Evolutionary conservation across 805 yeast genomes (phyloP), one percentile per base, ranked within the genome.

Genomic region (Priceomyces carsonii): DNA sequence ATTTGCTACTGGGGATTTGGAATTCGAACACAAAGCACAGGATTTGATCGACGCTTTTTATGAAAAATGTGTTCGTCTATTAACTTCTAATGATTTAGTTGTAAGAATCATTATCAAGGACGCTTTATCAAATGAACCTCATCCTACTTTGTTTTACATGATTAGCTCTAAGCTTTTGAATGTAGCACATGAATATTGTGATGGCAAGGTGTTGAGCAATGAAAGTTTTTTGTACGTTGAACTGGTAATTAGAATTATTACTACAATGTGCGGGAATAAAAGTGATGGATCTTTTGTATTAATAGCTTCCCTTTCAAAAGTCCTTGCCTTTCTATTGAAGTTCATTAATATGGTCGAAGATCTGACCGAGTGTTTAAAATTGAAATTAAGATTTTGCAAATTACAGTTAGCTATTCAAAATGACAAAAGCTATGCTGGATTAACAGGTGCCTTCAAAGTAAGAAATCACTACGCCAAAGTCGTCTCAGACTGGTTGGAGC

Each of bases 31-130:
- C 15, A 59, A 59, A 22, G 57, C 73, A 28, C 42, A 54, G 15
- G 51, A 48, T 10, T 61, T 66, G 24, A 65, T 75, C 9, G 69
- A 71, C 10, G 65, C 59, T 15, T 80, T 80, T 40, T 68, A 77
- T 29, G 71, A 63, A 33, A 74, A 62, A 42, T 80, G 80, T 39
- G 63, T 79, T 32, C 55, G 57, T 4, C 59, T 78, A 51, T 55
- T 80, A 24, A 65, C 71, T 8, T 69, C 77, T 8, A 64, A 63
- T 17, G 77, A 70, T 49, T 61, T 75, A 38, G 71, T 77, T 4
- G 69, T 80, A 0, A 69, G 95, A 42, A 93, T 86, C 29, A 77
- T 79, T 26, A 75, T 86, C 2, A 77, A 82, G 41, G 95, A 86
- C 44, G 79, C 86, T 2, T 57, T 88, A 28, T 77, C 84, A 9